phyloP scores from a whole-genome alignment of 345 rosid genomes.

The Salix purpurea region DNA sequence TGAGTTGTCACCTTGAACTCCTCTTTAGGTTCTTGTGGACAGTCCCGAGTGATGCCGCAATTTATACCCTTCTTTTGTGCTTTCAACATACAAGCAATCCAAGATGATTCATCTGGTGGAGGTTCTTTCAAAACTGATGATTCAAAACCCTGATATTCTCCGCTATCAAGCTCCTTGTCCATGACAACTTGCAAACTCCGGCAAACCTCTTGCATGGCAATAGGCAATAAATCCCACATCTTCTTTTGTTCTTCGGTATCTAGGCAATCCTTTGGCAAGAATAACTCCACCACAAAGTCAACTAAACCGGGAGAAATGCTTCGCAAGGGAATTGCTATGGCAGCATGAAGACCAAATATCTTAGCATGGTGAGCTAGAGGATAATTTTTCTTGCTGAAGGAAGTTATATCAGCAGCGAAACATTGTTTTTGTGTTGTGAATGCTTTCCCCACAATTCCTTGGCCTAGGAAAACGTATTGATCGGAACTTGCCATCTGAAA shows the following conservation, averaged over 20 bases:
- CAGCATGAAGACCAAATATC: slow-evolving; percentile 56
- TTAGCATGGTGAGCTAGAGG: slow-evolving; percentile 77
- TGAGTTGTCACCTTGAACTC: slow-evolving; percentile 46
- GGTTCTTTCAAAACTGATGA: slow-evolving; percentile 36
- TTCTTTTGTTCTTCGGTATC: slow-evolving; percentile 38
- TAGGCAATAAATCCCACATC: slow-evolving; percentile 43
- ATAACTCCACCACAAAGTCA: slow-evolving; percentile 70
- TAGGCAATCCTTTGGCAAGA: slow-evolving; percentile 57
- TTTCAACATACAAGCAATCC: slow-evolving; percentile 50
- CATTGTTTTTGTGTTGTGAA: slow-evolving; percentile 47
- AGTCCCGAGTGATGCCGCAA: slow-evolving; percentile 53
- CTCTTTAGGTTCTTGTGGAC: slow-evolving; percentile 48
- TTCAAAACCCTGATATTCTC: slow-evolving; percentile 18
- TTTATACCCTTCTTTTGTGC: slow-evolving; percentile 56
- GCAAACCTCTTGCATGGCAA: slow-evolving; percentile 42
- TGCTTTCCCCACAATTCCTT: slow-evolving; percentile 77
- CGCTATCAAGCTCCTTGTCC: slow-evolving; percentile 44
- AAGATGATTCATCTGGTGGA: slow-evolving; percentile 40
- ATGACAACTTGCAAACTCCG: slow-evolving; percentile 38
- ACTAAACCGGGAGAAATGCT: slow-evolving; percentile 36
- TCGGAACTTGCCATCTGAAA: slow-evolving; percentile 73
- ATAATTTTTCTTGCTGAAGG: slow-evolving; percentile 55
- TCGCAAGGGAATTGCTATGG: slow-evolving; percentile 62
- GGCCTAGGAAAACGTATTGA: slow-evolving; percentile 59
- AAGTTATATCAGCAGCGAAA: slow-evolving; percentile 51